A percentile compares a stretch with the other conserved stretches of the same genome.
phyloP scores from a whole-genome alignment of 345 rosid genomes.

The Abelmoschus esculentus region DNA sequence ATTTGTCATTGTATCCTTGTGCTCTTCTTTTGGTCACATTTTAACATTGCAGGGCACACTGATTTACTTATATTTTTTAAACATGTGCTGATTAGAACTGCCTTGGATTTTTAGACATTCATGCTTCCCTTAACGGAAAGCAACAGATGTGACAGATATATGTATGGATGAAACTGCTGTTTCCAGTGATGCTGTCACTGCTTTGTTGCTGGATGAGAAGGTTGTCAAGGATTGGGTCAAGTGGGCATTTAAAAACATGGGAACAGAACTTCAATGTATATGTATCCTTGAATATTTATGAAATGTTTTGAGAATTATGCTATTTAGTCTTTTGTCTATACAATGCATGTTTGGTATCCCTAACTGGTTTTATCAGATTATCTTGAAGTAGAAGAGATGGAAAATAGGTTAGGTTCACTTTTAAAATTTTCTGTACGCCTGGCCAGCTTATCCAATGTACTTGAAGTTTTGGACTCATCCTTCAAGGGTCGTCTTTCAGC shows the following conservation, averaged over 20 bases:
- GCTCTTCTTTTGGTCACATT: not conserved
- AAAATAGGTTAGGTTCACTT: conserved; percentile 43
- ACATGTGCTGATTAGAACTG: not conserved
- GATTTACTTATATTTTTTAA: not conserved
- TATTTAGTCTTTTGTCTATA: not conserved
- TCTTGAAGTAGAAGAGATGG: conserved; percentile 54
- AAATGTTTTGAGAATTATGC: conserved; percentile 10
- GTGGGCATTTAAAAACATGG: conserved; percentile 52
- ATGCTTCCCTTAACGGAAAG: conserved; percentile 41
- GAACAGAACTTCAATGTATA: conserved; percentile 52
- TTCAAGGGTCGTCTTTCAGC: conserved; percentile 69
- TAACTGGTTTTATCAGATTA: conserved; percentile 51
- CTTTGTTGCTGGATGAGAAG: conserved; percentile 98
- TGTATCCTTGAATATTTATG: conserved; percentile 60
- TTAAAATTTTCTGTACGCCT: conserved; percentile 48
- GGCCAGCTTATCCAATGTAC: conserved; percentile 59
- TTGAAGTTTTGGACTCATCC: conserved; percentile 79
- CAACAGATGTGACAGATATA: conserved; percentile 81
- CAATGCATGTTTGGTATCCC: conserved; percentile 19
- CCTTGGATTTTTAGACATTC: conserved; percentile 4
- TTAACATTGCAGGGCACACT: not conserved
- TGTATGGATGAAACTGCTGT: conserved; percentile 99
- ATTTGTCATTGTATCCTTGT: conserved; percentile 89
- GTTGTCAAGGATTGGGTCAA: conserved; percentile 99
- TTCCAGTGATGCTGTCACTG: conserved; percentile 87